These are phyloP conservation scores for barrel medic (Medicago truncatula) DNA, from an alignment of 306 rosid genomes.

Conservation along the genomic window MtrunA17r5.0-ANR NC_053046.1:422001-422500, in stretches of 20 bases:
- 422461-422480: neutral
- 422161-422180: neutral
- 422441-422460: constrained; percentile 21
- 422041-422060: constrained; percentile 16
- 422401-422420: constrained; percentile 3
- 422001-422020: constrained; percentile 22
- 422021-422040: constrained; percentile 9
- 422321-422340: neutral
- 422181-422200: neutral
- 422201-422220: constrained; percentile 9
- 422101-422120: constrained; percentile 14
- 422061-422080: neutral
- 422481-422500: constrained; percentile 24
- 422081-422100: constrained; percentile 9
- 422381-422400: constrained; percentile 16
- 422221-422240: neutral
- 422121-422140: constrained; percentile 14
- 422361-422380: constrained; percentile 8
- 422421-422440: constrained; percentile 4
- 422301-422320: constrained; percentile 16
- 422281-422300: constrained; percentile 9
- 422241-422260: constrained; percentile 15
- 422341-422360: neutral
- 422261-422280: constrained; percentile 24
- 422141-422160: constrained; percentile 14